These are phyloP conservation scores for Neurospora terricola DNA, from an alignment of 495 filamentous ascomycete genomes.

Conservation along the genomic window DNA sequence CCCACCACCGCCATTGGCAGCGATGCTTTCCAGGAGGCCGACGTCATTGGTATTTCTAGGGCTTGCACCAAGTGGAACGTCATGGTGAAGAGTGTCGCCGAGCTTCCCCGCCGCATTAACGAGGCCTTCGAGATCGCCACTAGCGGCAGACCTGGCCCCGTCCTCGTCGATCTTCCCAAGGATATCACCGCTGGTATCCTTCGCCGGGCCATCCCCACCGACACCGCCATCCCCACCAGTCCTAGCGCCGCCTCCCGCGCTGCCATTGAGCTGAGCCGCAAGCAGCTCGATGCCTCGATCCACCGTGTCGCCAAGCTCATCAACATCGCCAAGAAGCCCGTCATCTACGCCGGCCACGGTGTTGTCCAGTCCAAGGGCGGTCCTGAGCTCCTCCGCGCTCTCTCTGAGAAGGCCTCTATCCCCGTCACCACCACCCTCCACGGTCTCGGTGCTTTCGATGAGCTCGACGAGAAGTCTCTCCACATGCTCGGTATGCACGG, in stretches of 20 bases:
- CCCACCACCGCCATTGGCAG: conserved; percentile 62
- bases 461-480: conserved; percentile 63
- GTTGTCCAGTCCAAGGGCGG: conserved; percentile 54
- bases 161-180: conserved; percentile 70
- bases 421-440: conserved; percentile 75
- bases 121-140: conserved; percentile 82
- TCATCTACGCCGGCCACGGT: conserved; percentile 69
- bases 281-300: conserved; percentile 51
- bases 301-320: conserved; percentile 54
- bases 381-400: conserved; percentile 53
- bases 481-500: conserved; percentile 85
- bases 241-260: conserved; percentile 62
- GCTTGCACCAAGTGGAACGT: conserved; percentile 82
- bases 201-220: conserved; percentile 57
- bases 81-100: conserved; percentile 71
- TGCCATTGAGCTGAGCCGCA: conserved; percentile 46
- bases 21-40: conserved; percentile 74
- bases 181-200: conserved; percentile 64
- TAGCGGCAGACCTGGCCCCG: conserved; percentile 64
- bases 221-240: conserved; percentile 50
- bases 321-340: conserved; percentile 65
- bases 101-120: conserved; percentile 68
- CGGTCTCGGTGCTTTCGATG: conserved; percentile 67
- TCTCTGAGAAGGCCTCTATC: conserved; percentile 63
- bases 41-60: conserved; percentile 66